Evolutionary conservation across 2,329 filamentous ascomycete species (phyloP).

Genomic region (Phaeosphaeriaceae sp.): DNA sequence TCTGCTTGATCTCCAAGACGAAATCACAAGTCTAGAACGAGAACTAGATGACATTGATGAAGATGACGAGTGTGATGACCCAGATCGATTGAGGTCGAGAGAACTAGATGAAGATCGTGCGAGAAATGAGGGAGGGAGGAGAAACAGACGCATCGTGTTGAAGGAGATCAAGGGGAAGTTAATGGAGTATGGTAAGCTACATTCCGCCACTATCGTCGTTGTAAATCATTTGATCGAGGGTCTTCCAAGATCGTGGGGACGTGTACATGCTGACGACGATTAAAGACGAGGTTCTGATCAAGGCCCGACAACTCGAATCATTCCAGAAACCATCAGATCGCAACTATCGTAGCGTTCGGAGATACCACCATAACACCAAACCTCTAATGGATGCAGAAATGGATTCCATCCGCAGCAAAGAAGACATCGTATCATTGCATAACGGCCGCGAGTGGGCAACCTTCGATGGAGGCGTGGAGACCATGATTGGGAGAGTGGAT

Average conservation of each 20-base stretch:
- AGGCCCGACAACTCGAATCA: conserved; percentile 44
- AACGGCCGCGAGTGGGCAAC: conserved; percentile 50
- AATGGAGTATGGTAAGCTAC: conserved; percentile 43
- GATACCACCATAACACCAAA: conserved; percentile 45
- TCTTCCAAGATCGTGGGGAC: not conserved
- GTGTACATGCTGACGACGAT: not conserved
- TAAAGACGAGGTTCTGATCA: conserved; percentile 48
- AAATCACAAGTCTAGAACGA: conserved; percentile 46
- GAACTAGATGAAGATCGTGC: conserved; percentile 33
- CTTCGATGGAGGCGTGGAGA: conserved; percentile 51
- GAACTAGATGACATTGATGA: conserved; percentile 47
- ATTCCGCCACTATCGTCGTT: not conserved
- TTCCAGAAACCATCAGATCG: conserved; percentile 50
- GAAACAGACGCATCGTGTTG: conserved; percentile 37
- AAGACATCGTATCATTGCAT: conserved; percentile 50
- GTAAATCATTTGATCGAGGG: too few relatives aligned
- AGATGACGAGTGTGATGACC: conserved; percentile 34
- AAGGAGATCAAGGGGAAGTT: conserved; percentile 41
- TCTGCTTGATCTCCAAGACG: conserved; percentile 47
- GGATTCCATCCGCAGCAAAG: conserved; percentile 49
- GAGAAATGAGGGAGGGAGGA: conserved; percentile 16
- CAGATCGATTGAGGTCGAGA: conserved; percentile 30
- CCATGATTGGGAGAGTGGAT: conserved; percentile 36
- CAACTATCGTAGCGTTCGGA: conserved; percentile 49
- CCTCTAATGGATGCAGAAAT: conserved; percentile 46